Conservation (phyloP, 2,329 filamentous ascomycete genomes). For the Cucurbitaria berberidis region DNA sequence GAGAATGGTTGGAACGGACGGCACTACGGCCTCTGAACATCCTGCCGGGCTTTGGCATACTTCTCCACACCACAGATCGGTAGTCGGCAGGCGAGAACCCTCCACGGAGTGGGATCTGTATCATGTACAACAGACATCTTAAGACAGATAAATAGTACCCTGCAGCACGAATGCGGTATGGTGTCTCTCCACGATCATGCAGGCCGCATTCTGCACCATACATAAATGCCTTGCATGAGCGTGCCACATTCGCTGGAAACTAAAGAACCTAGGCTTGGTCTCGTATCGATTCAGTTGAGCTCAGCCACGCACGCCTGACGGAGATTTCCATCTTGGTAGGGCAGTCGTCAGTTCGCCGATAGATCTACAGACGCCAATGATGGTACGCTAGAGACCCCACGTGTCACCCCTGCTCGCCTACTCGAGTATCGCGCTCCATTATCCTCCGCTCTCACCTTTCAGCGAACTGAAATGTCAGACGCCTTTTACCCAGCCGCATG, state of each 20-base stretch:
- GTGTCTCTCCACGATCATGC: slow-evolving; percentile 10
- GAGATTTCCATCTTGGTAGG: slow-evolving; percentile 15
- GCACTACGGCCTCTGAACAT: slow-evolving; percentile 4
- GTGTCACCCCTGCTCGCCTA: slow-evolving; percentile 24
- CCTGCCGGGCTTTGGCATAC: slow-evolving; percentile 6
- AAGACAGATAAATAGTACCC: slow-evolving; percentile 14
- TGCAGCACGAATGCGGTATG: slow-evolving; percentile 17
- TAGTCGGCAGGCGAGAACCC: slow-evolving; percentile 17
- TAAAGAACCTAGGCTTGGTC: slow-evolving; percentile 5
- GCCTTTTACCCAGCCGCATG: slow-evolving; percentile 27
- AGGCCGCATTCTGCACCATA: slow-evolving; percentile 10
- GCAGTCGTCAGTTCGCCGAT: slow-evolving; percentile 7
- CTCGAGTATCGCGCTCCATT: slow-evolving; percentile 13
- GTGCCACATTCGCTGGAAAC: slow-evolving; percentile 21
- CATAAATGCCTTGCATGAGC: slow-evolving; percentile 16
- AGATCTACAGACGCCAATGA: slow-evolving; percentile 28
- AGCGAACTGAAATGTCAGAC: slow-evolving; percentile 18
- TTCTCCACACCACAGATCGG: slow-evolving; percentile 24
- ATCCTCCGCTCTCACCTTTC: slow-evolving; percentile 17
- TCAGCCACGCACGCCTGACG: slow-evolving; percentile 10
- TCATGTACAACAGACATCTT: slow-evolving; percentile 25
- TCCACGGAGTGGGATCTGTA: slow-evolving; percentile 19
- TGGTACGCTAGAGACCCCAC: slow-evolving; percentile 26
- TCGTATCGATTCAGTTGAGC: neutral
- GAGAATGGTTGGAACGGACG: slow-evolving; percentile 13